Conservation (phyloP, 129 eudicot species). For the Kitagawia praeruptora region DNA sequence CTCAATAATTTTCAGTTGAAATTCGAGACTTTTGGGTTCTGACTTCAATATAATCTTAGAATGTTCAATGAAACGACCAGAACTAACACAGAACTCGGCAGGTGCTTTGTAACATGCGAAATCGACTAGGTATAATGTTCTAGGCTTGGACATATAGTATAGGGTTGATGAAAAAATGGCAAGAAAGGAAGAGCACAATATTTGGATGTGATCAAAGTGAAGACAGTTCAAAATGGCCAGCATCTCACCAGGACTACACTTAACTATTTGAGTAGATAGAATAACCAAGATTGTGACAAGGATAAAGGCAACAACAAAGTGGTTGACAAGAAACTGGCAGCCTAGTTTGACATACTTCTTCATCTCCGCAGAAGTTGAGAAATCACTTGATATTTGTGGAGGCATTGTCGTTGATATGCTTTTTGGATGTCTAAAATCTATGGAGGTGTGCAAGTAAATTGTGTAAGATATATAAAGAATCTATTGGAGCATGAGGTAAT, state of each 20-base stretch:
- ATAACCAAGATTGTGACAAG: not conserved
- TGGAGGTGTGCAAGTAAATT: not conserved
- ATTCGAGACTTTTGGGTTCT: not conserved
- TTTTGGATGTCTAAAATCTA: not conserved
- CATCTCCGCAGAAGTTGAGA: not conserved
- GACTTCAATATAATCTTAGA: not conserved
- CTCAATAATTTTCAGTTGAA: not conserved
- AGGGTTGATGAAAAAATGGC: not conserved
- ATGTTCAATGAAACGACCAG: not conserved
- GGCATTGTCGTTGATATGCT: not conserved
- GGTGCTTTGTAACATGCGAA: conserved; percentile 14
- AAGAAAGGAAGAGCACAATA: not conserved
- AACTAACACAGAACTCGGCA: not conserved
- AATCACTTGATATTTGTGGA: not conserved
- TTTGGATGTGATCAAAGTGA: not conserved
- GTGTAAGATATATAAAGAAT: not conserved
- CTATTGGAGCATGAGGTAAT: not conserved
- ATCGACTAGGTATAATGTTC: conserved; percentile 9
- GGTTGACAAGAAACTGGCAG: not conserved
- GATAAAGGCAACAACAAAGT: not conserved
- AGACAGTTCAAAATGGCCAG: not conserved
- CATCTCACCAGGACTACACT: not conserved
- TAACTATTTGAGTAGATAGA: not conserved
- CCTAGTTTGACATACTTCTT: not conserved
- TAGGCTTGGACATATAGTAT: not conserved